A percentile compares a stretch with the other conserved stretches of the same genome.
Conservation (phyloP, 257 asterid genomes). For the Lycium barbarum region DNA sequence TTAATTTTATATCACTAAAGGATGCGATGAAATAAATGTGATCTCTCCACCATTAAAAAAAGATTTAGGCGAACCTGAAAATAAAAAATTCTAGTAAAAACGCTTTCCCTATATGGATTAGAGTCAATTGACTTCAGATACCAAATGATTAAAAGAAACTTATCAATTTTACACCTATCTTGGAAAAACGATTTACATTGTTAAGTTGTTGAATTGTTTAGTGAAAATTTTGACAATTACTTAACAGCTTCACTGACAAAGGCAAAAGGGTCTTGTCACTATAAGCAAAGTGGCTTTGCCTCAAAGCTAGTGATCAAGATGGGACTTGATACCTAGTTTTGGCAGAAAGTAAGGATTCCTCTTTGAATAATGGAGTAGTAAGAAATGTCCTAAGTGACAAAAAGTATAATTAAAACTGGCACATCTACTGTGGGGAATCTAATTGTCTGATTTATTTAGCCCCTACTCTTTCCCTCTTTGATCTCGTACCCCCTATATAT, state of each 20-base stretch:
- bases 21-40: too few relatives aligned
- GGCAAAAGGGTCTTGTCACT: neutral
- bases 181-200: neutral
- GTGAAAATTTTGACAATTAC: neutral
- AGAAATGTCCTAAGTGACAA: neutral
- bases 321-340: neutral
- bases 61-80: too few relatives aligned
- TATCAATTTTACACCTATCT: too few relatives aligned
- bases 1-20: neutral
- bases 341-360: neutral
- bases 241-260: neutral
- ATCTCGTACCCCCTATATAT: too few relatives aligned
- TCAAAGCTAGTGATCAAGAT: neutral
- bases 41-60: too few relatives aligned
- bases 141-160: neutral
- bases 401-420: neutral
- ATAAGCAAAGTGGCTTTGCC: neutral
- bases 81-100: too few relatives aligned
- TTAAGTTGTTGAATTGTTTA: slow-evolving; percentile 5
- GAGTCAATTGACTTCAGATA: too few relatives aligned
- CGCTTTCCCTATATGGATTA: too few relatives aligned
- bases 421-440: neutral
- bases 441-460: neutral
- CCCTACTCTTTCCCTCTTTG: too few relatives aligned
- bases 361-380: neutral